Evolutionary conservation across 2,329 filamentous ascomycete genomes (phyloP).

Genomic region (Neoascochyta sp.): DNA sequence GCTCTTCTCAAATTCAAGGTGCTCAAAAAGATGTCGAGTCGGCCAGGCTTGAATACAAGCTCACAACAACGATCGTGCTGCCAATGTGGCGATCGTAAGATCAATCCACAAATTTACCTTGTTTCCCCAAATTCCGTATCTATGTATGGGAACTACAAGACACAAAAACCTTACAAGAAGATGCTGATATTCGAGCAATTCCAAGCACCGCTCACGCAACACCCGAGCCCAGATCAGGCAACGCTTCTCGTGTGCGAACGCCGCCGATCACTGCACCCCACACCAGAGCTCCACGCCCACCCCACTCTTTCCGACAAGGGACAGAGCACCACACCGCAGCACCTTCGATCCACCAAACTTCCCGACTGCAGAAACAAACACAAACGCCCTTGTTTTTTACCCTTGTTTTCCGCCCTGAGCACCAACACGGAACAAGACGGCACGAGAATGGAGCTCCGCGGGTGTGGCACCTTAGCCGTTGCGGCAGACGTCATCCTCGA

Average conservation of each 20-base stretch:
- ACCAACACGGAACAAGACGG: not conserved
- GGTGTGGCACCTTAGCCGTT: slow-evolving; percentile 1
- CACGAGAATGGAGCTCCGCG: not conserved
- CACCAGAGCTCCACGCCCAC: slow-evolving; percentile 3
- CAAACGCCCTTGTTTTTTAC: slow-evolving; percentile 1
- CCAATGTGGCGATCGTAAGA: too few relatives aligned
- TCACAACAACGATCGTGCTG: too few relatives aligned
- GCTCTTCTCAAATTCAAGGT: too few relatives aligned
- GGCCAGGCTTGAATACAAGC: too few relatives aligned
- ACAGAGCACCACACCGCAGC: not conserved
- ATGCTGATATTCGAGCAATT: too few relatives aligned
- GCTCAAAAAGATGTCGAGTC: too few relatives aligned
- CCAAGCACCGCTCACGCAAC: slow-evolving; percentile 4
- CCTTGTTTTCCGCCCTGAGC: too few relatives aligned
- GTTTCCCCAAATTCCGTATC: too few relatives aligned
- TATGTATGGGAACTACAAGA: too few relatives aligned
- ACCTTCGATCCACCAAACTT: not conserved
- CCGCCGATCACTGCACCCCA: slow-evolving; percentile 5
- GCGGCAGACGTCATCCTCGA: slow-evolving; percentile 4
- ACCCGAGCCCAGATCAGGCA: slow-evolving; percentile 7
- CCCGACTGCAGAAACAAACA: not conserved
- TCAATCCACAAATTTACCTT: too few relatives aligned
- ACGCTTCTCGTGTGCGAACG: slow-evolving; percentile 4
- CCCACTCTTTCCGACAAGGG: slow-evolving; percentile 5
- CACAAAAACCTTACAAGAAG: too few relatives aligned